Evolutionary conservation across 495 filamentous ascomycete genomes (phyloP).

Genomic region (Penicillium chermesinum): DNA sequence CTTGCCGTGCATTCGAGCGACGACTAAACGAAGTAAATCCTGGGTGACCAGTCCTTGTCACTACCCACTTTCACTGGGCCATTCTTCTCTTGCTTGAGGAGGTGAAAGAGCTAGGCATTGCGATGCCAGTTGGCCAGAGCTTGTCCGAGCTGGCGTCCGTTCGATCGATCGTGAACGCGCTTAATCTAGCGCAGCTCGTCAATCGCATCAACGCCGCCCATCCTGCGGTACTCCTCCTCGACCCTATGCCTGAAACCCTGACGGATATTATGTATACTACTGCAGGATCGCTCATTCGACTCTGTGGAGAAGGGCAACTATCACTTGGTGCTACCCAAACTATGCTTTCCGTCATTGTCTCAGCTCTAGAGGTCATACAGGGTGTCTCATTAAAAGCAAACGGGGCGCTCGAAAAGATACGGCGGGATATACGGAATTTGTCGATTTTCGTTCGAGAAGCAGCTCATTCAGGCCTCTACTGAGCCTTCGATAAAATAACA

Average conservation of each 20-base stretch:
- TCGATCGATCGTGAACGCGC: neutral
- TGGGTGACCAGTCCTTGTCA: neutral
- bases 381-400: neutral
- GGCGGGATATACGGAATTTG: neutral
- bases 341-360: neutral
- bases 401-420: neutral
- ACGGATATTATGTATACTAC: neutral
- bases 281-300: neutral
- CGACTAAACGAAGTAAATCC: too few species aligned
- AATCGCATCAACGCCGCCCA: neutral
- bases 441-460: neutral
- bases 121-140: neutral
- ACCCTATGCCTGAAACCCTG: neutral
- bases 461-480: too few species aligned
- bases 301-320: neutral
- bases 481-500: too few species aligned
- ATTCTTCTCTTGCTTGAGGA: neutral
- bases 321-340: neutral
- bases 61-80: neutral
- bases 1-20: neutral
- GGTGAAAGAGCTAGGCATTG: neutral
- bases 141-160: neutral
- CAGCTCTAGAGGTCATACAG: neutral
- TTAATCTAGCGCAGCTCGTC: neutral
- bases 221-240: neutral